phyloP scores from a whole-genome alignment of 306 rosid species.

The Cicer arietinum region DNA sequence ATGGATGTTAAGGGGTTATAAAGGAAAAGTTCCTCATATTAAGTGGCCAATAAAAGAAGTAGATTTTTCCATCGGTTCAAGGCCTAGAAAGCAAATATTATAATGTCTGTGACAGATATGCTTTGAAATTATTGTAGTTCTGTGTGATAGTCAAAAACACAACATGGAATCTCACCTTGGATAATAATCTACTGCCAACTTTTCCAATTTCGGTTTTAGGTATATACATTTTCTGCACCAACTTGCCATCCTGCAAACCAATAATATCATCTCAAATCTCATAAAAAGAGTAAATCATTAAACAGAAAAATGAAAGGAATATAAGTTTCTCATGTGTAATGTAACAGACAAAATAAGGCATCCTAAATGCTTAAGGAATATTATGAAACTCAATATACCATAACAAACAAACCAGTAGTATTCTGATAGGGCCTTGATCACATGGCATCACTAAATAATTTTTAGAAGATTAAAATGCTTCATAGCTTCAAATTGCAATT shows the following conservation, averaged over 20 bases:
- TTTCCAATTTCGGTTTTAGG: constrained; percentile 85
- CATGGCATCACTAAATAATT: background rate
- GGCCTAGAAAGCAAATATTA: too few relatives aligned
- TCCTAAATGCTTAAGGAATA: background rate
- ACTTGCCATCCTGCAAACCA: constrained; percentile 77
- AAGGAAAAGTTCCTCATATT: background rate
- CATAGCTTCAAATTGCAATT: background rate
- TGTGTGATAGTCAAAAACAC: background rate
- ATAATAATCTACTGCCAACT: constrained; percentile 73
- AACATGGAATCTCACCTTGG: constrained; percentile 60
- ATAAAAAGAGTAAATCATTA: constrained; percentile 28
- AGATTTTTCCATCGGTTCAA: too few relatives aligned
- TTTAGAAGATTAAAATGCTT: constrained; percentile 15
- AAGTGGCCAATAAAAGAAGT: background rate
- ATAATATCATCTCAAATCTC: constrained; percentile 45
- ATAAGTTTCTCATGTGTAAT: constrained; percentile 2
- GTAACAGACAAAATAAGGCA: background rate
- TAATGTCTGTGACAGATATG: background rate
- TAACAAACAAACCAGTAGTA: constrained; percentile 6
- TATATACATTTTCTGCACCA: constrained; percentile 97
- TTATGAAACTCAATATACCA: constrained; percentile 29
- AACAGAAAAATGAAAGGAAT: constrained; percentile 32
- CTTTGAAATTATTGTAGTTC: constrained; percentile 10
- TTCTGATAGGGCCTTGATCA: constrained; percentile 1
- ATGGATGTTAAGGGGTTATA: background rate